Evolutionary conservation across 805 yeast species (phyloP).

Genomic region (Blastobotrys attinorum): DNA sequence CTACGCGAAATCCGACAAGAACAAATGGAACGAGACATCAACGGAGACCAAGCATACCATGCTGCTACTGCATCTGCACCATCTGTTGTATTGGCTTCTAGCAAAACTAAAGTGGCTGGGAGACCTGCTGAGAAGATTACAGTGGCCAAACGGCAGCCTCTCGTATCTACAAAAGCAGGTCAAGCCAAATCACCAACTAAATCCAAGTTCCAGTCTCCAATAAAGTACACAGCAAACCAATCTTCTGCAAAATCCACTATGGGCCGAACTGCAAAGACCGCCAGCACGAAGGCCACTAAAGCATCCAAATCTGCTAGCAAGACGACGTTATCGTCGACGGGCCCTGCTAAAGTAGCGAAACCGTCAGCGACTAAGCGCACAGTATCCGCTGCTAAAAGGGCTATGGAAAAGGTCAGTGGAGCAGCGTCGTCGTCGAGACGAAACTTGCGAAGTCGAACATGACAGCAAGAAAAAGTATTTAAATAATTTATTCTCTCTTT

Average conservation of each 20-base stretch:
- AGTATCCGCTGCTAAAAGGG: neutral
- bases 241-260: no score
- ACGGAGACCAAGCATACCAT: constrained; percentile 7
- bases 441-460: constrained; percentile 1
- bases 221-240: no score
- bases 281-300: no score
- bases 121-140: neutral
- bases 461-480: neutral
- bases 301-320: no score
- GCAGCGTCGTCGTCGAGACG: neutral
- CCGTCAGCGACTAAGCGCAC: neutral
- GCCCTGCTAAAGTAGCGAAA: neutral
- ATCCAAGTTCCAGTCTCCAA: no score
- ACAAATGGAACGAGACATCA: neutral
- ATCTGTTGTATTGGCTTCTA: no score
- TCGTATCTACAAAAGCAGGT: neutral
- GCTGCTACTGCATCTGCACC: no score
- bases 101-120: no score
- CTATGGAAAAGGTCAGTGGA: neutral
- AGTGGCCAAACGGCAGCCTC: neutral
- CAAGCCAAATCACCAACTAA: no score
- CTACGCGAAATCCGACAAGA: constrained; percentile 28
- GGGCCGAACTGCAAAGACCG: no score
- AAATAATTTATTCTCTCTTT: neutral
- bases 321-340: no score